phyloP scores from a whole-genome alignment of 768 basidiomycete genomes.

The Psilocybe cubensis region DNA sequence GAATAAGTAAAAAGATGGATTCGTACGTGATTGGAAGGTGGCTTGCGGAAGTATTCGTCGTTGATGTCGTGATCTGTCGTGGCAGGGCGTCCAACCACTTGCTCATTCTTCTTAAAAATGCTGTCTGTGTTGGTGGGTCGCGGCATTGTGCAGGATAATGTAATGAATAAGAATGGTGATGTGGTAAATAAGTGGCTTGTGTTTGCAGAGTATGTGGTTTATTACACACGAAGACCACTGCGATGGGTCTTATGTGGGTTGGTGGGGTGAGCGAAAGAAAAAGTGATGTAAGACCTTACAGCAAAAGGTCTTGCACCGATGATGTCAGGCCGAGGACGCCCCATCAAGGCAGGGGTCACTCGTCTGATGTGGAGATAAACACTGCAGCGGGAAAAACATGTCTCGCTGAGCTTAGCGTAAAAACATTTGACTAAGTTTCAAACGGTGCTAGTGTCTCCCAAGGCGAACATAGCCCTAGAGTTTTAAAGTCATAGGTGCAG shows the following conservation, averaged over 20 bases:
- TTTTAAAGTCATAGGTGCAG: too few species aligned
- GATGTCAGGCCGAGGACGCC: neutral
- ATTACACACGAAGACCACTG: too few species aligned
- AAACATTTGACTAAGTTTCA: too few species aligned
- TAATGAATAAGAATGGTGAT: neutral
- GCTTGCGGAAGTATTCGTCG: slow-evolving; percentile 23
- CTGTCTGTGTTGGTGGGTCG: slow-evolving; percentile 21
- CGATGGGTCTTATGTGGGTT: too few species aligned
- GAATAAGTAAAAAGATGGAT: neutral
- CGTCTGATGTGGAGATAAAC: too few species aligned
- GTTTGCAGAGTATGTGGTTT: too few species aligned
- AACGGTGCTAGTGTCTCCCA: too few species aligned
- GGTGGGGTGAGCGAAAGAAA: neutral
- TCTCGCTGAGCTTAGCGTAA: too few species aligned
- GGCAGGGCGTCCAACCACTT: slow-evolving; percentile 19
- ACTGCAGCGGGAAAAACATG: too few species aligned
- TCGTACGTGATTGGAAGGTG: slow-evolving; percentile 22
- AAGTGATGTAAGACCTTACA: neutral
- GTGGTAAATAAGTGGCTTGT: neutral
- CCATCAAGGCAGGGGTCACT: too few species aligned
- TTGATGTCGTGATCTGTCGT: slow-evolving; percentile 25
- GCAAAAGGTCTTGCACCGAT: neutral
- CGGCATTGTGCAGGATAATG: slow-evolving; percentile 18
- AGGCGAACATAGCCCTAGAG: too few species aligned
- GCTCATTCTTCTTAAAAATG: slow-evolving; percentile 25